Base-by-base conservation (phyloP, 2,329 filamentous ascomycete genomes). In the Apiospora arundinis region DNA sequence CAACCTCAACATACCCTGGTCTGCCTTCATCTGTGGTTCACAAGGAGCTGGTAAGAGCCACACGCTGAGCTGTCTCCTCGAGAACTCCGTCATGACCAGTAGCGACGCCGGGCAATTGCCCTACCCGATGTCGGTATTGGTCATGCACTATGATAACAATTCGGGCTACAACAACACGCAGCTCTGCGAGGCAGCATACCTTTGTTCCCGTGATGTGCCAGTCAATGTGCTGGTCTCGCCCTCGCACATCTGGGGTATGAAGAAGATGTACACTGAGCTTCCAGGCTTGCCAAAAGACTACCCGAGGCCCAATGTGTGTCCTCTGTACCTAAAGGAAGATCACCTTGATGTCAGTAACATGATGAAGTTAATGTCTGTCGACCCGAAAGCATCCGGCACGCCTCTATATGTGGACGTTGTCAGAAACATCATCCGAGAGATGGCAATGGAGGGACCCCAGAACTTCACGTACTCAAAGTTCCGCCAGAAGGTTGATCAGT, bases 131-230 rank as follows among this genome's bases (percentile, higher is more conserved):
- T 88, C 89, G 0, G 90, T 88, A 0, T 79, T 93, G 0, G 86
- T 92, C 0, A 92, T 93, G 68, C 90, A 92, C 73, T 92, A 91
- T 71, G 89, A 91, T 74, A 85, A 84, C 0, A 89, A 88, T 73
- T 83, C 84, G 16, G 42, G 42, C 0, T 84, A 87, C 63, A 75
- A 77, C 0, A 80, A 83, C 0, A 86, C 86, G 14, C 82, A 82
- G 0, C 85, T 89, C 0, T 91, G 90, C 70, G 91, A 93, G 76
- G 90, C 87, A 0, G 89, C 90, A 0, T 89, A 85, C 72, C 78
- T 92, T 2, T 82, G 85, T 0, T 85, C 84, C 32, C 70, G 74
- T 0, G 77, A 80, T 1, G 82, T 88, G 49, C 81, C 82, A 0
- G 85, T 89, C 2, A 81, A 80, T 0, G 82, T 89, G 0, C 77